These are phyloP conservation scores for Nakazawaea anatomiae DNA, from an alignment of 805 yeast species.

Conservation along the genomic window DNA sequence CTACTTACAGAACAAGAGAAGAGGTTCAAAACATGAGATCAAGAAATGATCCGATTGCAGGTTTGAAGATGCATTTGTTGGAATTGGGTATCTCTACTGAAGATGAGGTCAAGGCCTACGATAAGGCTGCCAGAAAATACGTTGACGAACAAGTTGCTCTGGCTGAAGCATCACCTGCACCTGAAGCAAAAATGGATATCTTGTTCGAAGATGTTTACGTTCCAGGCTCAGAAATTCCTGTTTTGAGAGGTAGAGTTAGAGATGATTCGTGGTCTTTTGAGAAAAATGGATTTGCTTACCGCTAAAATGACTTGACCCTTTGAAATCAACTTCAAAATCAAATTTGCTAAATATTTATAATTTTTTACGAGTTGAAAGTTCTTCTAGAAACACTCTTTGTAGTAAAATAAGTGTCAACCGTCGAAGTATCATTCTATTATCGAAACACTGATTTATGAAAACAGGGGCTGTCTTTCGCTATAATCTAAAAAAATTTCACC, in stretches of 20 bases:
- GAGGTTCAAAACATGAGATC: slow-evolving; percentile 99
- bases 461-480: background rate
- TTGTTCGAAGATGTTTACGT: slow-evolving; percentile 95
- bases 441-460: no score
- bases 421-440: no score
- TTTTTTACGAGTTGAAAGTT: background rate
- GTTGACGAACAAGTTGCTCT: slow-evolving; percentile 92
- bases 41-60: slow-evolving; percentile 95
- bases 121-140: slow-evolving; percentile 92
- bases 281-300: slow-evolving; percentile 33
- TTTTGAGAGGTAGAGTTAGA: slow-evolving; percentile 93
- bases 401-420: no score
- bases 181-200: slow-evolving; percentile 92
- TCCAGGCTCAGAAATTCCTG: slow-evolving; percentile 88
- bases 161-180: slow-evolving; percentile 92
- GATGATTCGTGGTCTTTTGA: slow-evolving; percentile 78
- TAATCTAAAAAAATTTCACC: background rate
- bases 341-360: background rate
- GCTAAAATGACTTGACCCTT: slow-evolving; percentile 16
- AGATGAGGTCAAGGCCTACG: slow-evolving; percentile 90
- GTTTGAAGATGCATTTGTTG: slow-evolving; percentile 80
- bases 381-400: background rate
- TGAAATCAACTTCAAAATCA: slow-evolving; percentile 5
- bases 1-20: slow-evolving; percentile 99
- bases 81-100: slow-evolving; percentile 86